Conservation (phyloP, 441 rosid species). For the Jatropha multifida region DNA sequence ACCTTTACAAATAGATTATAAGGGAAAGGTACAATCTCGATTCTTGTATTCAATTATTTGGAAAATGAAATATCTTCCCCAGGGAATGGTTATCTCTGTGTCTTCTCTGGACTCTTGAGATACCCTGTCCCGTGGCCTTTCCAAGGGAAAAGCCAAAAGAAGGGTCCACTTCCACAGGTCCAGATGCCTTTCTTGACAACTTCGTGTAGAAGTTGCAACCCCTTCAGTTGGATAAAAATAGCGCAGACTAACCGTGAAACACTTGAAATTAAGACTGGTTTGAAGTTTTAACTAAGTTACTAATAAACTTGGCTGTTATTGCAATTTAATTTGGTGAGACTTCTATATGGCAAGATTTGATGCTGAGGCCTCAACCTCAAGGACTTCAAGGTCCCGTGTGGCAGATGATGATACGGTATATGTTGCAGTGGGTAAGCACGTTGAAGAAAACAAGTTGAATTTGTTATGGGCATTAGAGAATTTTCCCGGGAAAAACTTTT, state of each 20-base stretch:
- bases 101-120: background rate
- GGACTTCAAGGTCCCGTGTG: constrained; percentile 35
- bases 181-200: background rate
- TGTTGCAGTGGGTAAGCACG: constrained; percentile 62
- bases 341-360: constrained; percentile 3
- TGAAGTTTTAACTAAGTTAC: background rate
- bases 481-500: constrained; percentile 43
- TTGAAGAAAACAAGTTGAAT: constrained; percentile 52
- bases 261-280: background rate
- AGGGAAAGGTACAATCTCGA: background rate
- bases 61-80: background rate
- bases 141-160: background rate
- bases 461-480: constrained; percentile 62
- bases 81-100: background rate
- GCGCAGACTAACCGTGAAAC: background rate
- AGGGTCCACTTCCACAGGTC: background rate
- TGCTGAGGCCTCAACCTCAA: constrained; percentile 8
- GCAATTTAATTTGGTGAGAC: background rate
- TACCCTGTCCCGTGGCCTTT: background rate
- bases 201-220: background rate
- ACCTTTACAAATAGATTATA: background rate
- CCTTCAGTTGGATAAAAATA: background rate
- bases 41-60: too few species aligned
- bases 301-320: background rate
- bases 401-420: constrained; percentile 42